Conservation (phyloP, 768 basidiomycete species). For the Termitomyces sp. region DNA sequence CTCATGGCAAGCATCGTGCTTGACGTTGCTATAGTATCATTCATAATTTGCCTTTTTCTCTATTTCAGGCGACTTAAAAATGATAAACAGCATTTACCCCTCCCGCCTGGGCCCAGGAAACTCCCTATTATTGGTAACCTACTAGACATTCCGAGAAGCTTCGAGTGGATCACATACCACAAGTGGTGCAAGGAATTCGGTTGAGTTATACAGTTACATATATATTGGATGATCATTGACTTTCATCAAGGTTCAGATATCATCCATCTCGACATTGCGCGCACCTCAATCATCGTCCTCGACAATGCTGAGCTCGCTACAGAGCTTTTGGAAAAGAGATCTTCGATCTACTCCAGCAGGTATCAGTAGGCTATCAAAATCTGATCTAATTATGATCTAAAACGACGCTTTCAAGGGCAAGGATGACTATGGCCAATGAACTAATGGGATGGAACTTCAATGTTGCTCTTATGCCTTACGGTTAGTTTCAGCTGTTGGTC, state of each 20-base stretch:
- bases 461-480: conserved; percentile 13
- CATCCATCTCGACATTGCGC: not conserved
- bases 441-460: conserved; percentile 20
- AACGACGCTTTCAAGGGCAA: not conserved
- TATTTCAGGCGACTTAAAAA: not conserved
- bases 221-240: not conserved
- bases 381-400: too few species aligned
- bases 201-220: not conserved
- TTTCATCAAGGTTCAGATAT: not conserved
- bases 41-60: not conserved
- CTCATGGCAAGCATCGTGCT: not conserved
- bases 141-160: not conserved
- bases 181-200: not conserved
- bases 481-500: not conserved
- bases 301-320: not conserved
- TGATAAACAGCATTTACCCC: not conserved
- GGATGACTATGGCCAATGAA: conserved; percentile 18
- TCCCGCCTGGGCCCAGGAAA: not conserved
- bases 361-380: not conserved
- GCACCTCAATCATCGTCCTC: not conserved
- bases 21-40: not conserved
- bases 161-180: not conserved
- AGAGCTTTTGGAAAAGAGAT: conserved; percentile 22
- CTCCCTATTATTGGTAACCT: not conserved
- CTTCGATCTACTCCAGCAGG: conserved; percentile 16